Evolutionary conservation across 148 eudicot species (phyloP), one percentile per base, ranked within the genome.

Genomic region (Silene conica): DNA sequence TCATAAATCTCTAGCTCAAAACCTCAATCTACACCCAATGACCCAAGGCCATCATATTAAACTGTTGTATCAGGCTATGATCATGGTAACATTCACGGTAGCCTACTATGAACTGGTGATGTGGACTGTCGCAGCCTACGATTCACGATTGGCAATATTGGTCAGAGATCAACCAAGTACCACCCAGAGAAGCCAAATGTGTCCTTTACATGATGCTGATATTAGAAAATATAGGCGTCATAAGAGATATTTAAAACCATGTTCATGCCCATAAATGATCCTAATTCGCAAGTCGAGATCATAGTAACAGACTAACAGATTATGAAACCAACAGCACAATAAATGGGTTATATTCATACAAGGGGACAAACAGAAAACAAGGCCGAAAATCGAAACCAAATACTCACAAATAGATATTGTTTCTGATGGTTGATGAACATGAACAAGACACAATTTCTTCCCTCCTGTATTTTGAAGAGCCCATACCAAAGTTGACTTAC

Each of bases 351-450:
- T 20, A 54, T 21, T 66, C 69, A 28, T 8, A 12, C 5, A 48
- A 48, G 16, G 16, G 2, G 16, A 48, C 31, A 66, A 64, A 5
- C 46, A 72, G 8, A 26, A 48, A 10, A 69, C 8, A 38, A 66
- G 22, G 1, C 76, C 76, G 69, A 63, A 58, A 34, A 21, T 18
- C 8, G 41, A 55, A 62, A 4, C 8, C 13, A 65, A 28, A 52
- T 9, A 71, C 82, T 80, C 65, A 80, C 82, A 70, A 23, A 80
- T 67, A 59, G 82, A 73, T 16, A 82, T 74, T 13, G 67, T 76
- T 60, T 79, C 64, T 9, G 80, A 62, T 1, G 87, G 87, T 55
- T 79, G 78, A 56, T 84, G 83, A 74, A 83, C 86, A 80, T 83
- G 83, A 74, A 83, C 13, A 3, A 83, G 57, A 50, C 83, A 80